Percentiles rank a stretch among this genome's conserved stretches.
These are phyloP conservation scores for Gonapodya sp. DNA, from an alignment of 192 early-diverging fungal genomes.

Conservation along the genomic window DNA sequence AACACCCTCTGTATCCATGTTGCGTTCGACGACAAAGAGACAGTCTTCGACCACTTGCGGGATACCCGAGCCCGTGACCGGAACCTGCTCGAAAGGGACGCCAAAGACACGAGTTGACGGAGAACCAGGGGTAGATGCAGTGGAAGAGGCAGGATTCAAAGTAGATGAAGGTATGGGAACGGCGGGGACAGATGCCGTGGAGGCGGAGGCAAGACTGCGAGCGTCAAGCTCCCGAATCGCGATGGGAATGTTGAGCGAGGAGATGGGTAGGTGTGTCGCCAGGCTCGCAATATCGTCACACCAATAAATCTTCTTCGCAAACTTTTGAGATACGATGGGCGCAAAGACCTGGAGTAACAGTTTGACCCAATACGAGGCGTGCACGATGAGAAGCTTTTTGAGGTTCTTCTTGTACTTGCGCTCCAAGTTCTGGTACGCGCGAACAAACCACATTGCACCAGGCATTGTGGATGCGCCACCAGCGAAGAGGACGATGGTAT, in stretches of 20 bases:
- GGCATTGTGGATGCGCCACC: neutral
- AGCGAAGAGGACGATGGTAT: slow-evolving; percentile 4
- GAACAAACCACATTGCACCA: neutral
- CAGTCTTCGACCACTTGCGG: slow-evolving; percentile 5
- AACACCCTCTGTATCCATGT: neutral
- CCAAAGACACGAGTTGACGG: neutral
- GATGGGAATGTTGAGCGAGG: neutral
- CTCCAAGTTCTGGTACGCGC: neutral
- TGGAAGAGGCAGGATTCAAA: too few species aligned
- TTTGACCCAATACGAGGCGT: neutral
- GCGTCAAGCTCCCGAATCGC: neutral
- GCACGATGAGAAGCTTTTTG: neutral
- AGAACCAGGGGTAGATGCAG: too few species aligned
- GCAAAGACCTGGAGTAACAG: neutral
- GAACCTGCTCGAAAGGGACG: neutral
- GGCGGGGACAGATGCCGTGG: neutral
- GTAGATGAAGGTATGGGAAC: neutral
- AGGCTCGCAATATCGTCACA: neutral
- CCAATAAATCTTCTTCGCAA: slow-evolving; percentile 6
- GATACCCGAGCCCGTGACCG: neutral
- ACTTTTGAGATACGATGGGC: neutral
- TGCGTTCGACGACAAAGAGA: slow-evolving; percentile 3
- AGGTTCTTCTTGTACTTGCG: neutral
- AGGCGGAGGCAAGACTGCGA: neutral
- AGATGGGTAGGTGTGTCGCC: neutral